Base-by-base conservation (phyloP, 176 grass and related monocot species). In the Cenchrus fungigraminus region DNA sequence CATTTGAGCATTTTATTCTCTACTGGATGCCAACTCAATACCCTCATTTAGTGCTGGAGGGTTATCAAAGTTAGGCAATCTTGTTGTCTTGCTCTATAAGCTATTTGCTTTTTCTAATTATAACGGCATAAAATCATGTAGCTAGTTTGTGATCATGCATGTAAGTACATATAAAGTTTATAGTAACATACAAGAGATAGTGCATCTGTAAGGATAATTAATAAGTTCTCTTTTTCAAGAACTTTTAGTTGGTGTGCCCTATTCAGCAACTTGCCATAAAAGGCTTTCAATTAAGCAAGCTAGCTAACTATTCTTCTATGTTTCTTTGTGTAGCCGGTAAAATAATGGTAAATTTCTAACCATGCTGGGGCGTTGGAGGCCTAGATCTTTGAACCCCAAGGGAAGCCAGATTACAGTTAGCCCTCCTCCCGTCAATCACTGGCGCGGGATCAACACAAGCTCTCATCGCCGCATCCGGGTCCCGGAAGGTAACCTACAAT, bases 341-440 rank as follows among this genome's bases (percentile, higher is more conserved):
- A 55, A 88, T 49, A 70, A 65, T 75, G 49, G 40, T 54, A 65
- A 68, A 74, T 90, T 46, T 91, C 65, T 81, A 65, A 94, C 91
- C 94, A 73, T 96, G 92, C 57, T 91, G 94, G 12, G 93, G 97
- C 73, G 94, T 92, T 40, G 86, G 87, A 77, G 90, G 90, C 64
- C 85, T 88, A 86, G 97, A 97, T 92, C 94, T 94, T 84, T 97
- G 94, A 84, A 94, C 94, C 55, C 97, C 97, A 49, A 97, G 88
- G 46, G 94, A 99, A 79, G 97, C 97, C 59, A 99, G 90, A 85
- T 99, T 99, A 81, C 97, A 99, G 81, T 99, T 99, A 59, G 97
- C 90, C 66, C 97, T 96, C 86, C 97, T 86, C 34, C 97, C 94
- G 12, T 99, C 97, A 16, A 99, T 99, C 83, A 99, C 97, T 8